Evolutionary conservation across 2,329 filamentous ascomycete genomes (phyloP), one percentile per base, ranked within the genome.

Genomic region (Fusarium begoniae): DNA sequence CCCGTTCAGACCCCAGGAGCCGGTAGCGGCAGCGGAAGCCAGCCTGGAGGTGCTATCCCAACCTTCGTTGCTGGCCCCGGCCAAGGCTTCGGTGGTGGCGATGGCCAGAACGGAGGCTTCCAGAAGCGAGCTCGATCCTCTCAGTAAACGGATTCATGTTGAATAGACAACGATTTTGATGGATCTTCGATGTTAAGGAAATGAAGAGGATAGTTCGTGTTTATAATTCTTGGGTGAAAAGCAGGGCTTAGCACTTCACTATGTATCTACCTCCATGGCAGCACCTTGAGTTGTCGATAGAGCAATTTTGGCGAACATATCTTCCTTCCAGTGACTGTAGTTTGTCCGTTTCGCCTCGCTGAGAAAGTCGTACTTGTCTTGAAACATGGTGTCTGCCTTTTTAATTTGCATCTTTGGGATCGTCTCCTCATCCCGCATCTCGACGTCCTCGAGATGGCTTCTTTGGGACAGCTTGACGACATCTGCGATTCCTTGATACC

Each of bases 281-380:
- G 74, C 74, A 26, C 73, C 66, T 15, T 69, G 71, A 45, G 77
- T 78, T 58, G 70, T 70, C 60, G 80, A 78, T 73, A 89, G 85
- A 50, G 88, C 80, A 66, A 94, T 89, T 73, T 86, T 86, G 66
- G 82, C 83, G 78, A 93, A 76, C 32, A 94, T 87, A 3, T 80
- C 82, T 9, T 86, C 84, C 80, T 91, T 91, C 94, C 93, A 96
- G 24, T 80, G 80, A 50, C 80, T 83, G 79, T 91, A 95, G 17
- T 92, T 90, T 45, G 84, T 84, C 75, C 87, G 86, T 74, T 89
- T 90, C 69, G 87, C 84, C 55, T 91, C 89, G 71, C 90, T 91
- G 75, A 95, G 81, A 77, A 91, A 94, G 77, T 95, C 92, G 77
- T 93, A 91, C 53, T 88, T 87, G 72, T 92, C 90, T 80, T 95